Conservation (phyloP, 192 early-diverging fungal genomes). For the Coemansia sp. region DNA sequence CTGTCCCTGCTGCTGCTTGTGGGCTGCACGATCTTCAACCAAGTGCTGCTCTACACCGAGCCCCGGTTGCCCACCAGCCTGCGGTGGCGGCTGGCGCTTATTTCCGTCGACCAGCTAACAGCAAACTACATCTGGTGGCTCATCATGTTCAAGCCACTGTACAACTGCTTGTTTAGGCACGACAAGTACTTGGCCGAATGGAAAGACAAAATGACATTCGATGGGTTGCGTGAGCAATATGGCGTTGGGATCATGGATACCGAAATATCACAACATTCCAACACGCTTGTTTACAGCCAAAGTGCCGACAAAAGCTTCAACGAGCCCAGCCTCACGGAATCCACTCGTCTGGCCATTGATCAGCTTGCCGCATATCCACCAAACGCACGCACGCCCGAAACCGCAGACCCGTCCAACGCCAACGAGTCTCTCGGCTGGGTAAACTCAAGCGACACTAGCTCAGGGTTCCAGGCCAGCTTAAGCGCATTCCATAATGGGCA, state of each 20-base stretch:
- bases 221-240: conserved; percentile 39
- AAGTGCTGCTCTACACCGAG: conserved; percentile 29
- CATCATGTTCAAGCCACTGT: conserved; percentile 50
- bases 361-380: conserved; percentile 25
- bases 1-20: conserved; percentile 31
- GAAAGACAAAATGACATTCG: conserved; percentile 42
- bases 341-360: conserved; percentile 31
- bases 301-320: conserved; percentile 12
- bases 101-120: conserved; percentile 31
- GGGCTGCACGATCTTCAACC: conserved; percentile 36
- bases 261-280: conserved; percentile 30
- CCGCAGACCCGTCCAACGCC: neutral
- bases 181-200: conserved; percentile 40
- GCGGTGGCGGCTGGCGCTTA: conserved; percentile 30
- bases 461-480: neutral
- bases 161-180: conserved; percentile 44
- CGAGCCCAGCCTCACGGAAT: conserved; percentile 39
- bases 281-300: conserved; percentile 20
- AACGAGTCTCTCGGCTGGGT: neutral
- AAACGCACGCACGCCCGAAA: neutral
- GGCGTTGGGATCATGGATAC: conserved; percentile 26
- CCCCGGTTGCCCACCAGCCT: conserved; percentile 28
- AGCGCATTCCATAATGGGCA: conserved; percentile 3
- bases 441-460: neutral
- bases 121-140: conserved; percentile 52